Conservation (phyloP, 2,329 filamentous ascomycete genomes). For the Colletotrichum chlorophyti region DNA sequence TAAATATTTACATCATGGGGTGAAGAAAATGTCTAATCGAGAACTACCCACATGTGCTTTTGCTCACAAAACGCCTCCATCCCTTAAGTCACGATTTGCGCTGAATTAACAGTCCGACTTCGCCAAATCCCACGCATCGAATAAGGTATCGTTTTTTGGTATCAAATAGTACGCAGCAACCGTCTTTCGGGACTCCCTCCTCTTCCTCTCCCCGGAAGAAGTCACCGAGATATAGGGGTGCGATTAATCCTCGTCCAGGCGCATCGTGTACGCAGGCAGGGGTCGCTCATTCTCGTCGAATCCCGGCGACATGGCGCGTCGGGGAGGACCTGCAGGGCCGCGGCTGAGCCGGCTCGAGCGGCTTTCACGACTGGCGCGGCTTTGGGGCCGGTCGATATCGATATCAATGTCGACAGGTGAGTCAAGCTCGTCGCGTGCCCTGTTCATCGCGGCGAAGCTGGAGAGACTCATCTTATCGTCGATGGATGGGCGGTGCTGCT, state of each 20-base stretch:
- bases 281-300: not conserved
- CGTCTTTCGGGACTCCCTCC: no score
- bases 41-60: no score
- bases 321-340: not conserved
- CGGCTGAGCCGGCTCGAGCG: constrained; percentile 15
- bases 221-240: not conserved
- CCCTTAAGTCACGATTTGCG: no score
- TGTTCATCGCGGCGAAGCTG: constrained; percentile 28
- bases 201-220: not conserved
- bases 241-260: constrained; percentile 20
- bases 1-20: not conserved
- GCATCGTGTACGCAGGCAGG: constrained; percentile 2
- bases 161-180: not conserved
- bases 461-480: constrained; percentile 31
- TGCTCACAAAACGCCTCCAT: no score
- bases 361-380: constrained; percentile 13
- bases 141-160: not conserved
- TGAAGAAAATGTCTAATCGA: no score
- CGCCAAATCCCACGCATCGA: no score
- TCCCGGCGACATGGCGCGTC: not conserved
- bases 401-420: not conserved
- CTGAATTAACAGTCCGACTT: no score
- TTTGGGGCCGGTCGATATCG: constrained; percentile 8
- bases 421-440: constrained; percentile 13
- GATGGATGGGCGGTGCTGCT: constrained; percentile 3